These are phyloP conservation scores for Schizothecium vesticola DNA, from an alignment of 495 filamentous ascomycete species.

Conservation along the genomic window DNA sequence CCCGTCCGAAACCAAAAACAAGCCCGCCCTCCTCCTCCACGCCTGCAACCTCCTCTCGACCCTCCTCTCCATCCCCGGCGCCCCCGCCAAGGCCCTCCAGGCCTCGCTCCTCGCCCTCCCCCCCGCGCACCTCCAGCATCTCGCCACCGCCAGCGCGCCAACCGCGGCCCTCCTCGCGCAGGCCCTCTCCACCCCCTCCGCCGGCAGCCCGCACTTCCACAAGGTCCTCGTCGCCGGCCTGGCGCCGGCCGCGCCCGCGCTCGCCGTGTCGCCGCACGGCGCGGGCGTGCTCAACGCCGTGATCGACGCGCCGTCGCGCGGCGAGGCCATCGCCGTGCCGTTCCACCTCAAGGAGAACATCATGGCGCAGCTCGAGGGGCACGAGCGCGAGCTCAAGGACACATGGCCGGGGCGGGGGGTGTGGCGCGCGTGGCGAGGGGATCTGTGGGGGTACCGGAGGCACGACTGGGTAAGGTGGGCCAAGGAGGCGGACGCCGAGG, in stretches of 20 bases:
- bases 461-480: conserved; percentile 67
- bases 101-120: conserved; percentile 35
- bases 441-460: conserved; percentile 60
- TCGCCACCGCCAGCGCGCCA: conserved; percentile 33
- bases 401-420: conserved; percentile 72
- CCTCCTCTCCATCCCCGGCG: conserved; percentile 39
- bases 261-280: conserved; percentile 66
- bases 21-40: conserved; percentile 38
- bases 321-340: conserved; percentile 38
- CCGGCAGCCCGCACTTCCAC: conserved; percentile 49
- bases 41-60: conserved; percentile 39
- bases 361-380: conserved; percentile 37
- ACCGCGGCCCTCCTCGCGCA: conserved; percentile 65
- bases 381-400: conserved; percentile 64
- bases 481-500: conserved; percentile 46
- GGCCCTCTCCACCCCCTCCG: conserved; percentile 54
- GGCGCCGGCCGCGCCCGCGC: conserved; percentile 52
- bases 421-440: conserved; percentile 90
- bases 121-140: conserved; percentile 31
- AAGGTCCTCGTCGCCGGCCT: conserved; percentile 40
- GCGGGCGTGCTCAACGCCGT: conserved; percentile 76
- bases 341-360: conserved; percentile 51
- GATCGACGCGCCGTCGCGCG: conserved; percentile 55
- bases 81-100: conserved; percentile 37
- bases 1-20: conserved; percentile 33